Evolutionary conservation across 805 yeast species (phyloP), one percentile per base, ranked within the genome.

Genomic region (Yamadazyma endophytica): DNA sequence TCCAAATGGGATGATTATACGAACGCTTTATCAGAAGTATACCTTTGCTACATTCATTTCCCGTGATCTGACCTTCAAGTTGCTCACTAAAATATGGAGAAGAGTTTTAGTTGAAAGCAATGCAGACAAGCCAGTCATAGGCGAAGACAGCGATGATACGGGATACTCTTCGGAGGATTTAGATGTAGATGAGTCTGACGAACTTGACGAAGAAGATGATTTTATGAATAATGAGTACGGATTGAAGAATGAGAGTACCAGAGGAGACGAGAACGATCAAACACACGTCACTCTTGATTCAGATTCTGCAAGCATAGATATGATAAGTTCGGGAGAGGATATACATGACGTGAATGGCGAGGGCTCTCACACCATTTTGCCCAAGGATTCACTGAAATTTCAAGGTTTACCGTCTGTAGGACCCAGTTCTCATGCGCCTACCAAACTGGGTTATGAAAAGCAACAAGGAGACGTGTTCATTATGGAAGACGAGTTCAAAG

Each of bases 1-100:
- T 38, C 87, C 87, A 5, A 82, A 81, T 47, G 86, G 83, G 1
- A 70, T 82, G 39, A 68, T 70, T 26, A 68, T 82, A 14, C 69
- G 74, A 34, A 81, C 88, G 1, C 55, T 78, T 28, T 83, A 80
- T 45, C 74, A 71, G 16, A 75, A 70, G 43, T 77, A 73, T 48
- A 66, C 69, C 0, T 82, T 82, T 62, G 86, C 86, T 0, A 72
- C 82, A 1, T 75, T 82, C 38, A 59, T 79, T 17, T 62, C 77
- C 3, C 64, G 89, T 43, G 89, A 82, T 52, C 35, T 63, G 1
- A 60, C 75, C 0, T 72, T 62, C 43, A 64, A 61, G 32, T 51
- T 75, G 21, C 70, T 84, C 31, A 65, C 75, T 4, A 72, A 67
- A 29, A 73, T 80, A 6, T 82, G 92, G 90, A 73, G 73, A 39